Base-by-base conservation (phyloP, 306 rosid species). In the Lathyrus oleraceus region DNA sequence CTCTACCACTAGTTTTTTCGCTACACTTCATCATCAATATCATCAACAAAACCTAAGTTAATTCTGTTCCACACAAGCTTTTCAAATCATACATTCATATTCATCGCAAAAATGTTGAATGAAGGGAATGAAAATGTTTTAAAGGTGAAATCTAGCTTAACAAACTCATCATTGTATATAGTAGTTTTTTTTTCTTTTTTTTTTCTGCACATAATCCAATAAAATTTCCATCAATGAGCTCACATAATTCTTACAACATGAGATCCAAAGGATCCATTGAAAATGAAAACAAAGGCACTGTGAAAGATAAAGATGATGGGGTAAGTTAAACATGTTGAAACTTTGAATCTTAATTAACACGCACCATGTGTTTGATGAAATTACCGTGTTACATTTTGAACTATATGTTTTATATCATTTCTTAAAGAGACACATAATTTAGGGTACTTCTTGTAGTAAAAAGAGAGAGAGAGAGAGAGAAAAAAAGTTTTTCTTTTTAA, bases 11-110 rank as follows among this genome's bases (percentile, higher is more conserved):
- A 60, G 45, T 67, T 61, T 72, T 72, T 12, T 68, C 10, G 38
- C 45, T 15, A 21, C 13, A 69, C 51, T 54, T 63, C 51, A 73
- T 53, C 35, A 67, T 28, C 65, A 72, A 67, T 64, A 61, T 12
- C 79, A 63, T 62, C 60, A 56, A 64, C 68, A 65, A 61, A 68
- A 56, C 28, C 43, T n/a, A 9, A 60, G 61, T 62, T 40, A 73
- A 72, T 68, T 30, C 72, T 61, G 30, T 62, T 77, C 75, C 78
- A 81, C 78, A 81, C 76, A 47, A 61, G 56, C 74, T 81, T 81
- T 77, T 64, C 72, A 66, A 70, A 52, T 43, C 5, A 66, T 56
- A 23, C 2, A 23, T 23, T 23, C 6, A 65, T 56, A 56, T 66
- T 71, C 68, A 71, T 61, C 51, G 30, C 65, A 12, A 65, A 47